Conservation (phyloP, 495 filamentous ascomycete species). For the Amorphotheca resinae region DNA sequence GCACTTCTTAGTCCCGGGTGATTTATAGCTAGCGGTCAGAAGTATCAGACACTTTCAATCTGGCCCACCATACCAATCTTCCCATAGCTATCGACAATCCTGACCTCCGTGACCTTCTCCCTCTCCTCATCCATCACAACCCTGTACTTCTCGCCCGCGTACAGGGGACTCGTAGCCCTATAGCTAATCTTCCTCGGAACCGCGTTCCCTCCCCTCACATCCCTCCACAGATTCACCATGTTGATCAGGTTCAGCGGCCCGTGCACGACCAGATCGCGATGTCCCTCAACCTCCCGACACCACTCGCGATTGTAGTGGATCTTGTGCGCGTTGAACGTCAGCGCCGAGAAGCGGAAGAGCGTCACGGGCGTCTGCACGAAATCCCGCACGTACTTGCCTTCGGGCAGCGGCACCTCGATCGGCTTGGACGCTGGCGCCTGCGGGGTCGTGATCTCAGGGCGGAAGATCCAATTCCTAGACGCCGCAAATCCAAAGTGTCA, state of each 20-base stretch:
- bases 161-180: constrained; percentile 46
- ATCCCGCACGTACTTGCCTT: constrained; percentile 29
- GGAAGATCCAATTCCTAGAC: constrained; percentile 47
- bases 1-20: not conserved
- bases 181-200: constrained; percentile 42
- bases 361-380: constrained; percentile 41
- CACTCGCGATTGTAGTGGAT: constrained; percentile 56
- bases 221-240: constrained; percentile 53
- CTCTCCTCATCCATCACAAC: constrained; percentile 30
- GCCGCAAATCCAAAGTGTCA: not conserved
- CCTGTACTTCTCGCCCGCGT: constrained; percentile 39
- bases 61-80: constrained; percentile 36
- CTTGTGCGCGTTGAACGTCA: constrained; percentile 63
- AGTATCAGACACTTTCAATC: constrained; percentile 19
- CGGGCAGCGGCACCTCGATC: constrained; percentile 14
- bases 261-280: constrained; percentile 48
- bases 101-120: constrained; percentile 21
- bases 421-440: constrained; percentile 16
- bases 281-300: constrained; percentile 46
- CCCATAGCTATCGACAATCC: constrained; percentile 31
- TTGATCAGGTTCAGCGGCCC: constrained; percentile 51
- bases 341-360: constrained; percentile 58
- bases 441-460: constrained; percentile 28
- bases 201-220: constrained; percentile 23
- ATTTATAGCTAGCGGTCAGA: not conserved